phyloP scores from a whole-genome alignment of 2,329 filamentous ascomycete species.

The Tolypocladium tundrense region DNA sequence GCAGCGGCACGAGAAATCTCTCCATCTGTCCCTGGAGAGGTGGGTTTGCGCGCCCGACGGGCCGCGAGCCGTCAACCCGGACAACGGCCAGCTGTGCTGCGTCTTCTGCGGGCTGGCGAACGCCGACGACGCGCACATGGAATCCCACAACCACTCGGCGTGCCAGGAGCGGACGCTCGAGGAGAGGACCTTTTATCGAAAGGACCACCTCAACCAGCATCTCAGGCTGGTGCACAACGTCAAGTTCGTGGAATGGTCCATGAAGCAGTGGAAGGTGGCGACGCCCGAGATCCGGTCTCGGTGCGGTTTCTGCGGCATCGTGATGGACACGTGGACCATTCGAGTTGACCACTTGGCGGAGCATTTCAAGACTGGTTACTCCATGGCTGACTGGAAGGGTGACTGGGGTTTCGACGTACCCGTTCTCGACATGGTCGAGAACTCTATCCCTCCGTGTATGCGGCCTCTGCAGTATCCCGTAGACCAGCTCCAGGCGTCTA shows the following conservation, averaged over 20 bases:
- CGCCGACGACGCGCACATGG: constrained; percentile 44
- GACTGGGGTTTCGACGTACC: constrained; percentile 57
- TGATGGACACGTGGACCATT: constrained; percentile 51
- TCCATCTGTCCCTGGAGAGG: constrained; percentile 52
- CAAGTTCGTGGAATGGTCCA: constrained; percentile 55
- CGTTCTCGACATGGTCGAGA: constrained; percentile 53
- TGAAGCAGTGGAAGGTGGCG: constrained; percentile 50
- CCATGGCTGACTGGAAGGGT: constrained; percentile 61
- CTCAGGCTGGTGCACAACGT: constrained; percentile 51
- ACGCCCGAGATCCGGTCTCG: constrained; percentile 52
- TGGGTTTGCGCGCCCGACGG: constrained; percentile 57
- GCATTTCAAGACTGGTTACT: constrained; percentile 55
- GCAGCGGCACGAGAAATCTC: constrained; percentile 60
- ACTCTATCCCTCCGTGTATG: constrained; percentile 56
- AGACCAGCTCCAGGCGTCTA: constrained; percentile 27
- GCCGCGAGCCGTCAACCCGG: constrained; percentile 43
- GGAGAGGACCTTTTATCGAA: constrained; percentile 57
- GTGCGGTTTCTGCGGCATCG: constrained; percentile 55
- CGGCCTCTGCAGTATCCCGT: constrained; percentile 24
- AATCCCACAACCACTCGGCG: constrained; percentile 48
- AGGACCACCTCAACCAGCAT: constrained; percentile 58
- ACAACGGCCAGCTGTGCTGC: constrained; percentile 46
- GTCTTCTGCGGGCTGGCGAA: constrained; percentile 49
- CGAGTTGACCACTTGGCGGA: constrained; percentile 55
- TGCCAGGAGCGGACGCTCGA: constrained; percentile 55